Base-by-base conservation (phyloP, 192 early-diverging fungal species). In the Podila verticillata region DNA sequence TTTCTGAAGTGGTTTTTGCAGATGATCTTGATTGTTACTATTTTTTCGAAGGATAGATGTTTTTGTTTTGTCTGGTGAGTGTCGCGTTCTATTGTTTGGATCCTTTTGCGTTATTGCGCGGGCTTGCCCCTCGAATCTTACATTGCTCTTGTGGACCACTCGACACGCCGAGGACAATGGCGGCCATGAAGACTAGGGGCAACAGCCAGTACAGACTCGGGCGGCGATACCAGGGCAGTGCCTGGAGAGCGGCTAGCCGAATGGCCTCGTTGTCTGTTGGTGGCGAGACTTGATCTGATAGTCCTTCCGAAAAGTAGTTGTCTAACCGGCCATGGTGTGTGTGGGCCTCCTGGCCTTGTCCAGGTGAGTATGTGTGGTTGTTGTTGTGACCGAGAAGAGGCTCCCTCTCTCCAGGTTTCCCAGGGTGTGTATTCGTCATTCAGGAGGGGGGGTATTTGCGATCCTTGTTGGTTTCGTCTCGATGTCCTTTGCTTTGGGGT, bases 171-270 rank as follows among this genome's bases (percentile, higher is more conserved):
- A 68, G 28, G 7, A 60, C 65, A 31, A 80, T 35, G 20, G 61
- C 70, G n/a, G 68, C 4, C 51, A 80, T 9, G 22, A 72, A 65
- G 44, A 72, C 26, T 31, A 80, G 60, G n/a, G 77, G 77, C 26
- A 72, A 22, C 4, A 72, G 6, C 77, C 69, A 80, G 5, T 32
- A 22, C 2, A 79, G 22, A 22, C 57, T 66, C 13, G 75, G 75
- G 26, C 75, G 58, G 44, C 36, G 32, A 65, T 80, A 68, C 77
- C 75, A 80, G 1, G 77, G 77, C 31, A 72, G n/a, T 2, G 54
- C 36, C 28, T 72, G 51, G 5, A 72, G 13, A 0, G 39, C 35
- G 10, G 70, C 70, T 17, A 80, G 32, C 17, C 77, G 65, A 8
- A 5, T 57, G 5, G 56, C 48, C 56, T 72, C 77, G 24, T 72